Conservation (phyloP, 2,329 filamentous ascomycete species). For the Microcyclospora pomicola region DNA sequence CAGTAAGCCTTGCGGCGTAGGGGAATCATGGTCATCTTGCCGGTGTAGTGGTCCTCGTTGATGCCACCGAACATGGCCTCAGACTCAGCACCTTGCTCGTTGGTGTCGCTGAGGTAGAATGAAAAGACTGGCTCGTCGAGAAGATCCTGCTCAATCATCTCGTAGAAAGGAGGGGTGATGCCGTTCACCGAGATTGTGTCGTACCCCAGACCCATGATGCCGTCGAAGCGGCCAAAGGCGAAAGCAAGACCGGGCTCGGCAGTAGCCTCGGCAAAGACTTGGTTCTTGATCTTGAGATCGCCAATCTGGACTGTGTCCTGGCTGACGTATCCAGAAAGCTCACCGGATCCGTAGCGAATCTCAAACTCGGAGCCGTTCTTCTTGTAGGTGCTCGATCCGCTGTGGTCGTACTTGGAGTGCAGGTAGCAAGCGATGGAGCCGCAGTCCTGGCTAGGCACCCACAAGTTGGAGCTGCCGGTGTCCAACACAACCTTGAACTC, state of each 20-base stretch:
- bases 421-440: conserved; percentile 96
- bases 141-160: conserved; percentile 78
- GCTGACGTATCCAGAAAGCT: conserved; percentile 85
- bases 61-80: conserved; percentile 84
- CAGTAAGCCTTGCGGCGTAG: conserved; percentile 98
- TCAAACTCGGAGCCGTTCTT: conserved; percentile 84
- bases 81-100: conserved; percentile 59
- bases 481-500: conserved; percentile 97
- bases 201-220: conserved; percentile 87
- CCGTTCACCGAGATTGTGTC: conserved; percentile 95
- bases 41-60: conserved; percentile 66
- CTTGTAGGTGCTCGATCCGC: conserved; percentile 78
- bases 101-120: conserved; percentile 78
- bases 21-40: conserved; percentile 84
- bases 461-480: conserved; percentile 96
- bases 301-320: conserved; percentile 78
- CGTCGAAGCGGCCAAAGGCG: conserved; percentile 93
- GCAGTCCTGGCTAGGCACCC: conserved; percentile 86
- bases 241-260: conserved; percentile 93
- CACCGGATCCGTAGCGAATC: conserved; percentile 91
- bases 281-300: conserved; percentile 72
- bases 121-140: conserved; percentile 88
- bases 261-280: conserved; percentile 94
- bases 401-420: conserved; percentile 91
- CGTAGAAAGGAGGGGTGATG: conserved; percentile 92